A percentile compares a stretch with the other conserved stretches of the same genome.
These are phyloP conservation scores for Diacronema lutheri DNA, from an alignment of 78 protist genomes.

Conservation along the genomic window DNA sequence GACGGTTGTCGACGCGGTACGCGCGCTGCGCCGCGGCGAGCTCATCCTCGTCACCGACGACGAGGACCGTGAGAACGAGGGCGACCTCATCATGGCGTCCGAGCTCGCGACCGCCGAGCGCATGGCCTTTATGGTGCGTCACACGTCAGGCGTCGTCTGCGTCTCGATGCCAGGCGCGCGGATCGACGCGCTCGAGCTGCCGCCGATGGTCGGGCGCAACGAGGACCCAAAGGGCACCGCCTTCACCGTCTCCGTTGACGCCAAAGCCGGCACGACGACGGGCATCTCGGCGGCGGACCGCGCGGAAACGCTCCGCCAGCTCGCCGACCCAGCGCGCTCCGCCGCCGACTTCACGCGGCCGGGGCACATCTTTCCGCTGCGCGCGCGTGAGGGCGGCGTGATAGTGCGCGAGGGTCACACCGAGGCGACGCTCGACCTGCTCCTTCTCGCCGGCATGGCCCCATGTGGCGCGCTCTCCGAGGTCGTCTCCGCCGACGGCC, in stretches of 20 bases:
- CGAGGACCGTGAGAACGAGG: slow-evolving; percentile 41
- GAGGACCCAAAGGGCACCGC: slow-evolving; percentile 40
- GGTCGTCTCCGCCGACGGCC: slow-evolving; percentile 31
- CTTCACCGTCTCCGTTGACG: slow-evolving; percentile 30
- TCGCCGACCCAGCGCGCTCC: slow-evolving; percentile 36
- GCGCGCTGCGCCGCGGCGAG: background rate
- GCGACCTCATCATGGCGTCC: slow-evolving; percentile 27
- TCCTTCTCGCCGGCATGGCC: background rate
- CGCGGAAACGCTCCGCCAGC: slow-evolving; percentile 34
- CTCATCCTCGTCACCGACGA: slow-evolving; percentile 25
- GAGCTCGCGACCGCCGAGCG: slow-evolving; percentile 3
- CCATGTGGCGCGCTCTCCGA: slow-evolving; percentile 43
- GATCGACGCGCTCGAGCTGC: background rate
- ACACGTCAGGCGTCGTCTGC: slow-evolving; percentile 40
- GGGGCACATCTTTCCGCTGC: slow-evolving; percentile 70
- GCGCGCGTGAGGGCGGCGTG: slow-evolving; percentile 44
- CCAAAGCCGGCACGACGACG: slow-evolving; percentile 29
- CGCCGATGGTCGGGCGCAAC: slow-evolving; percentile 13
- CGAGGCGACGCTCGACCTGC: slow-evolving; percentile 47
- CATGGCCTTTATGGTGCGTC: slow-evolving; percentile 10
- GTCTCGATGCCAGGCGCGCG: background rate
- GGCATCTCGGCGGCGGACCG: slow-evolving; percentile 67
- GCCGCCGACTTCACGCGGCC: slow-evolving; percentile 48
- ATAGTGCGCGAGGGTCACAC: slow-evolving; percentile 63
- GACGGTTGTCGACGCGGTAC: slow-evolving; percentile 8